Percentiles rank a stretch among this genome's conserved stretches.
phyloP scores from a whole-genome alignment of 768 basidiomycete species.

The Cystobasidium onofrii region DNA sequence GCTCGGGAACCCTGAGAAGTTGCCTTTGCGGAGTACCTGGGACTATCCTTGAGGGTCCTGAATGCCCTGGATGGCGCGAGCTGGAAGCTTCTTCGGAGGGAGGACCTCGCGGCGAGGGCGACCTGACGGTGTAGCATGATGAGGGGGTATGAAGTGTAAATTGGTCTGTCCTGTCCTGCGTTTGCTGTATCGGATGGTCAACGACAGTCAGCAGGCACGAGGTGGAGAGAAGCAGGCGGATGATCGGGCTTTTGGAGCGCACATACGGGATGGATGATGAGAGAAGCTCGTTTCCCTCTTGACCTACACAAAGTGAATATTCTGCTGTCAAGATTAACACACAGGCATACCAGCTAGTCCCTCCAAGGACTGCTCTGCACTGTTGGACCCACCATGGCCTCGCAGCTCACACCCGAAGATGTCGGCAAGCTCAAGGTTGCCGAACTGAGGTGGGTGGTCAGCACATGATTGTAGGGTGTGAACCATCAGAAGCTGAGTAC shows the following conservation, averaged over 20 bases:
- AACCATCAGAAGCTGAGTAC: constrained; percentile 5
- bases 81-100: neutral
- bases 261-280: no score
- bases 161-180: no score
- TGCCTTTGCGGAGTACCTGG: constrained; percentile 33
- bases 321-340: no score
- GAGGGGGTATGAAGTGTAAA: no score
- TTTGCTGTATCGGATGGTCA: neutral
- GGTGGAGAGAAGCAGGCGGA: no score
- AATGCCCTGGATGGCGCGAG: neutral
- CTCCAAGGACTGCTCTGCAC: neutral
- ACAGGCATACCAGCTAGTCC: no score
- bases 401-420: constrained; percentile 18
- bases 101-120: neutral
- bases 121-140: neutral
- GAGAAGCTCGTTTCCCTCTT: no score
- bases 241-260: no score
- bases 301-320: no score
- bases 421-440: constrained; percentile 29
- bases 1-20: constrained; percentile 33
- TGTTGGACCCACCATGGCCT: constrained; percentile 11
- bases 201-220: no score
- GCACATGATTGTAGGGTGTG: neutral
- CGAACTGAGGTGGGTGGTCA: constrained; percentile 27
- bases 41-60: constrained; percentile 21